phyloP scores from a whole-genome alignment of 352 stramenopile species.

The Vaucheria bursata region DNA sequence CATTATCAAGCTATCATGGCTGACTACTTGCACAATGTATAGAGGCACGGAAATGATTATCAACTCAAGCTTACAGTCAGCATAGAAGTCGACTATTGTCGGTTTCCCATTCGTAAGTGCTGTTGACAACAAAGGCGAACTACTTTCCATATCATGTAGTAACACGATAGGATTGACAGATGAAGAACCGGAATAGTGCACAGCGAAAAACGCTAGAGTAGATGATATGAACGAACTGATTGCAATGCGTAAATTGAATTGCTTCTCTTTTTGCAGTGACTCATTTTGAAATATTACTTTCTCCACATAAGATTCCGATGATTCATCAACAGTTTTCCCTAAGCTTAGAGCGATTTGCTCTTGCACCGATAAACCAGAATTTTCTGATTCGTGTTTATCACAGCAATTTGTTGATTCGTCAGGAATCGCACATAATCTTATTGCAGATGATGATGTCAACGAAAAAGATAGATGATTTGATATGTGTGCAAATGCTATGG shows the following conservation, averaged over 20 bases:
- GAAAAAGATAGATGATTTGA: too few relatives aligned
- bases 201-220: background rate
- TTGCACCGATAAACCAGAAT: background rate
- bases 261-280: background rate
- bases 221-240: background rate
- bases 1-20: too few relatives aligned
- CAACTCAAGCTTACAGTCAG: too few relatives aligned
- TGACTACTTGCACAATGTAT: too few relatives aligned
- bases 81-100: conserved; percentile 50
- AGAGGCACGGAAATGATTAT: too few relatives aligned
- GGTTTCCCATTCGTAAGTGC: conserved; percentile 46
- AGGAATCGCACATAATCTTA: too few relatives aligned
- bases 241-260: background rate
- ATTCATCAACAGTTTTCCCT: background rate
- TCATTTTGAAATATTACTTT: too few relatives aligned
- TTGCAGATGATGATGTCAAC: too few relatives aligned
- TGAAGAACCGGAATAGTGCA: background rate
- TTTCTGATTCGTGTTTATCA: too few relatives aligned
- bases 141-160: conserved; percentile 41
- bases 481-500: too few relatives aligned
- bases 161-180: conserved; percentile 32
- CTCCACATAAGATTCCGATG: too few relatives aligned
- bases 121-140: conserved; percentile 23
- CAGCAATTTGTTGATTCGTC: background rate
- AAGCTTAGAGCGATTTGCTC: background rate